Percentiles rank a stretch among this genome's conserved stretches.
phyloP scores from a whole-genome alignment of 495 filamentous ascomycete genomes.

The Bacidia gigantensis region DNA sequence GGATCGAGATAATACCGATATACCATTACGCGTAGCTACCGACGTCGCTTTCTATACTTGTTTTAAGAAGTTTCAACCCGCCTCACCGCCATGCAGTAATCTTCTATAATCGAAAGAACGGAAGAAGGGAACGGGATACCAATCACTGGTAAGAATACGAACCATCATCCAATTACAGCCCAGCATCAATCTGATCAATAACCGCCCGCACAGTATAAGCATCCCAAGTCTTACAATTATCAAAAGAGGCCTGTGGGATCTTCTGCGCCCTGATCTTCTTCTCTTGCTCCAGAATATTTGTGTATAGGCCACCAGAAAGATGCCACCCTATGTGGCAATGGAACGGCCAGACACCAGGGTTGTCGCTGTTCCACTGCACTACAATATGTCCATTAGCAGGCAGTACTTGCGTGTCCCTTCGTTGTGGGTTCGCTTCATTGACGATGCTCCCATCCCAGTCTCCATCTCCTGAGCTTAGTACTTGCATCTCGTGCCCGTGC shows the following conservation, averaged over 20 bases:
- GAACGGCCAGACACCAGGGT: slow-evolving; percentile 15
- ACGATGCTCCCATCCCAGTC: slow-evolving; percentile 6
- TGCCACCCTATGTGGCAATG: slow-evolving; percentile 23
- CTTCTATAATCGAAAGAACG: too few relatives aligned
- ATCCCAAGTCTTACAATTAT: slow-evolving; percentile 7
- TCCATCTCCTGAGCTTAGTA: slow-evolving; percentile 6
- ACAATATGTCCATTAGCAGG: slow-evolving; percentile 29
- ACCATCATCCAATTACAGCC: too few relatives aligned
- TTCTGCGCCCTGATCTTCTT: slow-evolving; percentile 9
- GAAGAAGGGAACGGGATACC: too few relatives aligned
- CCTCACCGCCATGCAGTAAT: too few relatives aligned
- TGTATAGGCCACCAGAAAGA: slow-evolving; percentile 9
- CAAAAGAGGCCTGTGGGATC: slow-evolving; percentile 10
- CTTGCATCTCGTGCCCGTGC: slow-evolving; percentile 12
- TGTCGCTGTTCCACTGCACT: slow-evolving; percentile 8
- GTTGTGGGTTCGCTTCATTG: slow-evolving; percentile 29
- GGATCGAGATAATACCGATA: too few relatives aligned
- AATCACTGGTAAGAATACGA: too few relatives aligned
- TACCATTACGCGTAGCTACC: too few relatives aligned
- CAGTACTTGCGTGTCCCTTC: slow-evolving; percentile 46
- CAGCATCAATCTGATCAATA: slow-evolving; percentile 8
- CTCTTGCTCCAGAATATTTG: slow-evolving; percentile 14
- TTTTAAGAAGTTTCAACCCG: too few relatives aligned
- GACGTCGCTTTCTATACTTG: too few relatives aligned
- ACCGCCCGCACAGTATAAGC: not conserved